Percentiles rank a stretch among this genome's conserved stretches.
These are phyloP conservation scores for Geranium incanum DNA, from an alignment of 441 rosid species.

Conservation along the genomic window DNA sequence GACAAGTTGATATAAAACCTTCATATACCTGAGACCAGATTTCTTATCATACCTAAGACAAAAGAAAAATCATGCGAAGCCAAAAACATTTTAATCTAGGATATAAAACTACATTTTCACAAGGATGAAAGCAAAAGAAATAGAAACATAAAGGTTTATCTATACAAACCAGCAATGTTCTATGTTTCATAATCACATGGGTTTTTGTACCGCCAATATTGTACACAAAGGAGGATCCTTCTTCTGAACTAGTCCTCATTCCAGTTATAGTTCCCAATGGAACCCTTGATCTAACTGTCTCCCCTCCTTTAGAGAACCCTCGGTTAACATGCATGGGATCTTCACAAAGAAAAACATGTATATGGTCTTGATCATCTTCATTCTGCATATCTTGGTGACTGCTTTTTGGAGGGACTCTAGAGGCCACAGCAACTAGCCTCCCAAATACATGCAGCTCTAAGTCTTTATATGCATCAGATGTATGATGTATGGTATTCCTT, in stretches of 20 bases:
- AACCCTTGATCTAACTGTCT: conserved; percentile 26
- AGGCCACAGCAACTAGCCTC: conserved; percentile 67
- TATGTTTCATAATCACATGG: conserved; percentile 79
- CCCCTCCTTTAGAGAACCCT: conserved; percentile 22
- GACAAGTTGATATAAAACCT: conserved; percentile 3
- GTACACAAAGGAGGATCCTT: conserved; percentile 76
- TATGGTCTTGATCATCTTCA: conserved; percentile 51
- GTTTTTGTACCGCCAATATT: conserved; percentile 64
- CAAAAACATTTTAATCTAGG: conserved; percentile 12
- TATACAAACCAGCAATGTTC: conserved; percentile 80
- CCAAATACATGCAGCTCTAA: conserved; percentile 75
- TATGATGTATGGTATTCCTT: conserved; percentile 22
- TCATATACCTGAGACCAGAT: neutral
- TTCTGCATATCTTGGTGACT: conserved; percentile 24
- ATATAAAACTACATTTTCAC: neutral
- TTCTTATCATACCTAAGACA: neutral
- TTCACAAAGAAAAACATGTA: conserved; percentile 60
- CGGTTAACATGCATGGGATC: conserved; percentile 20
- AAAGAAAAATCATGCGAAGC: conserved; percentile 8
- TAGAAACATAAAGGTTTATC: conserved; percentile 19
- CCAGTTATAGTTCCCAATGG: conserved; percentile 70
- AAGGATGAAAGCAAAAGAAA: no score
- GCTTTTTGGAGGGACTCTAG: conserved; percentile 60
- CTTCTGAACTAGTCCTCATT: conserved; percentile 69
- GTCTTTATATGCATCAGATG: conserved; percentile 73